Conservation (phyloP, 768 basidiomycete species). For the Lactifluus subvellereus region DNA sequence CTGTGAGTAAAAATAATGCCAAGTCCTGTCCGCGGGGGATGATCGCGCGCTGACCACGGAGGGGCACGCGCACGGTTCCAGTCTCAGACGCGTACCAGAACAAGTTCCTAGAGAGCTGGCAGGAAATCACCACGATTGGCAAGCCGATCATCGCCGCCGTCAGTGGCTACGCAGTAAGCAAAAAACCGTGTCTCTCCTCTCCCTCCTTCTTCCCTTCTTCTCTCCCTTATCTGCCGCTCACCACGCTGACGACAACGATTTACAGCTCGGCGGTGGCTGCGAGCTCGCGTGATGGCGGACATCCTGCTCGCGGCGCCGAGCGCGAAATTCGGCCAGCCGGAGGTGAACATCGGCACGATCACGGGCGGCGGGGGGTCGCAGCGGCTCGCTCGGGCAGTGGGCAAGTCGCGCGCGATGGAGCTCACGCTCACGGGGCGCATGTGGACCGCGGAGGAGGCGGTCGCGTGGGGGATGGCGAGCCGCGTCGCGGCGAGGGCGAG, state of each 20-base stretch:
- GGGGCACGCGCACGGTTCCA: constrained; percentile 29
- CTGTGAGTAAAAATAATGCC: constrained; percentile 46
- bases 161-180: constrained; percentile 82
- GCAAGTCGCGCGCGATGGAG: constrained; percentile 95
- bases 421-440: constrained; percentile 83
- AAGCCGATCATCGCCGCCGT: constrained; percentile 98
- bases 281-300: constrained; percentile 96
- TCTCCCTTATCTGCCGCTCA: neutral
- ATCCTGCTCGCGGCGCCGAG: constrained; percentile 88
- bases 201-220: neutral
- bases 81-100: constrained; percentile 83
- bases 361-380: constrained; percentile 95
- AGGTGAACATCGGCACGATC: constrained; percentile 92
- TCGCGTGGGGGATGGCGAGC: constrained; percentile 82
- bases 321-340: constrained; percentile 92
- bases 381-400: constrained; percentile 76
- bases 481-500: constrained; percentile 66
- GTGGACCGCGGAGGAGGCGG: constrained; percentile 76
- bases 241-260: too few species aligned
- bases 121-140: constrained; percentile 58
- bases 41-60: neutral
- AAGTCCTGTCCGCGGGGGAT: neutral
- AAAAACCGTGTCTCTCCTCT: neutral
- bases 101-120: constrained; percentile 86
- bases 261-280: constrained; percentile 91